Conservation (phyloP, 1,284 basidiomycete genomes). For the Pterulicium gracile region DNA sequence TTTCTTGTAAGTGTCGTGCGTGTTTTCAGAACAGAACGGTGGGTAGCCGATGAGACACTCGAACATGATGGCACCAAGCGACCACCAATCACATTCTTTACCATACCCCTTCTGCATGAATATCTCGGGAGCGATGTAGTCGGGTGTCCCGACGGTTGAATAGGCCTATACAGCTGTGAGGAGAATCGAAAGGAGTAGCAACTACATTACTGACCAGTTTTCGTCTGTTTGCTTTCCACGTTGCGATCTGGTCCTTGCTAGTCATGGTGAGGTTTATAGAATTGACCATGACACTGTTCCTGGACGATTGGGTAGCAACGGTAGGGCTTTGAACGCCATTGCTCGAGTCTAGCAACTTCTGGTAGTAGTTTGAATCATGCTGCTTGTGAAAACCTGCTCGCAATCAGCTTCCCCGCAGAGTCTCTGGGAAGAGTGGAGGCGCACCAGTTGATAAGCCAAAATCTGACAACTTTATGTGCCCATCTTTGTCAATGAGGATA, state of each 20-base stretch:
- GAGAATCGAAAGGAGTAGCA: neutral
- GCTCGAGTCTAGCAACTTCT: slow-evolving; percentile 50
- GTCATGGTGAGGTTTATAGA: slow-evolving; percentile 92
- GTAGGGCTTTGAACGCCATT: slow-evolving; percentile 23
- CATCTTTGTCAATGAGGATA: slow-evolving; percentile 76
- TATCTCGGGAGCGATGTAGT: slow-evolving; percentile 99
- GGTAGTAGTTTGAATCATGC: slow-evolving; percentile 88
- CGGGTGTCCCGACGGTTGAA: slow-evolving; percentile 98
- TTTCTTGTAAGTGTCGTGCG: slow-evolving; percentile 99
- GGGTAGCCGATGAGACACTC: slow-evolving; percentile 97
- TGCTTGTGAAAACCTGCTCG: slow-evolving; percentile 81
- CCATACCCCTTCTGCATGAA: slow-evolving; percentile 96
- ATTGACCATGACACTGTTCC: slow-evolving; percentile 83
- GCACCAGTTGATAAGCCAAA: slow-evolving; percentile 80
- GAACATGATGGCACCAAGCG: slow-evolving; percentile 95
- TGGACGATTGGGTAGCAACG: slow-evolving; percentile 28
- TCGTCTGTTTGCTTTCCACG: slow-evolving; percentile 97
- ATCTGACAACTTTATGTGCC: slow-evolving; percentile 93
- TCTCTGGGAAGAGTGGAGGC: no score
- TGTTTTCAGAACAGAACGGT: slow-evolving; percentile 95
- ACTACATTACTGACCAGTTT: slow-evolving; percentile 58
- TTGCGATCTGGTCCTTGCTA: slow-evolving; percentile 84
- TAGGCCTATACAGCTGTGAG: slow-evolving; percentile 60
- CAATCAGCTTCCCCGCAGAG: no score
- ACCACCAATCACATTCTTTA: slow-evolving; percentile 99